Conservation (phyloP, 306 rosid species). For the Astragalus glycyphyllos region DNA sequence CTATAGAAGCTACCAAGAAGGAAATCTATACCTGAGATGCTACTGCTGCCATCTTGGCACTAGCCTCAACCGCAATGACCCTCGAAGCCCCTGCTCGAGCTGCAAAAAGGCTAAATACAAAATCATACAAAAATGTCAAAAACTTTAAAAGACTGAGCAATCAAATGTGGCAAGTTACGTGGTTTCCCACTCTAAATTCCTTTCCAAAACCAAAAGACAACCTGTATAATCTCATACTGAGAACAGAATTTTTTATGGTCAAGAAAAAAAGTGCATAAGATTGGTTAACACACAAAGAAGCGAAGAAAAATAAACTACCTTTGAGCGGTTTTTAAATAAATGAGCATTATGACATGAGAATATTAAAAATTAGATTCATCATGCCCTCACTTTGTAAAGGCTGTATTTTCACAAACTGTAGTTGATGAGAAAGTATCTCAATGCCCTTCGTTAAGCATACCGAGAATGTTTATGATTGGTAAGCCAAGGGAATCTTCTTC, state of each 20-base stretch:
- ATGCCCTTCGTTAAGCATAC: not conserved
- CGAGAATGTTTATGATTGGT: not conserved
- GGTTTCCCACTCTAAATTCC: no score
- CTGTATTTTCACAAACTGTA: not conserved
- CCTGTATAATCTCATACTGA: no score
- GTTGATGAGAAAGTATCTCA: not conserved
- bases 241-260: not conserved
- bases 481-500: slow-evolving; percentile 10
- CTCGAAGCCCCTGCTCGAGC: slow-evolving; percentile 87
- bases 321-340: not conserved
- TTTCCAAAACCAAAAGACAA: no score
- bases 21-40: slow-evolving; percentile 68
- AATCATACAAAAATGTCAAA: slow-evolving; percentile 27
- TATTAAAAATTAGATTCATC: not conserved
- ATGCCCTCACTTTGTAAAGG: slow-evolving; percentile 2
- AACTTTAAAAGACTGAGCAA: slow-evolving; percentile 23
- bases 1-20: slow-evolving; percentile 7
- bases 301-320: not conserved
- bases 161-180: not conserved
- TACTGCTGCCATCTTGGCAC: slow-evolving; percentile 93
- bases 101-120: slow-evolving; percentile 71
- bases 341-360: not conserved
- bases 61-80: slow-evolving; percentile 94
- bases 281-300: not conserved
- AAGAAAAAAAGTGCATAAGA: not conserved